Conservation (phyloP, 768 basidiomycete genomes). For the Hortiboletus flavorubellus region DNA sequence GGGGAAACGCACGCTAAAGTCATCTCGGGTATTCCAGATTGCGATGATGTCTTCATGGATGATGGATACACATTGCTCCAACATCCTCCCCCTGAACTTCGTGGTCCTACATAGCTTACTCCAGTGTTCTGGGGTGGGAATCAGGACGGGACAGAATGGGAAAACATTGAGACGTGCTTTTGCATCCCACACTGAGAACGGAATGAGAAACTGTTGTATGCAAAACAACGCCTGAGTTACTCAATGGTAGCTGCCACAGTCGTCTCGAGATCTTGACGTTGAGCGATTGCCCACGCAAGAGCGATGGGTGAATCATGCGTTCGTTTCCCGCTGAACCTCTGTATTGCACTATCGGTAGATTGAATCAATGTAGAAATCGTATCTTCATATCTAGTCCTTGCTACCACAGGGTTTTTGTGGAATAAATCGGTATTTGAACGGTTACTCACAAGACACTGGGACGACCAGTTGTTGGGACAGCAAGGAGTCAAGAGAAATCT, state of each 20-base stretch:
- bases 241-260: conserved; percentile 3
- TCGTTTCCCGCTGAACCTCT: not conserved
- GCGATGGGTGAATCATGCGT: not conserved
- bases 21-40: conserved; percentile 7
- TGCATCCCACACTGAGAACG: not conserved
- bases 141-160: not conserved
- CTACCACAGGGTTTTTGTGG: not conserved
- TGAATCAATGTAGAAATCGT: conserved; percentile 2
- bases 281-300: conserved; percentile 7
- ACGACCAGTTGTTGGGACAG: conserved; percentile 1
- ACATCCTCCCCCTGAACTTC: not conserved
- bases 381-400: not conserved
- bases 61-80: not conserved
- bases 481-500: conserved; percentile 1
- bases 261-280: conserved; percentile 1
- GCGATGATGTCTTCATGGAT: conserved; percentile 6
- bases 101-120: not conserved
- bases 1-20: not conserved
- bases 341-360: conserved; percentile 2
- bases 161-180: not conserved
- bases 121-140: not conserved
- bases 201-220: not conserved
- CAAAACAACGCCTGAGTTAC: not conserved
- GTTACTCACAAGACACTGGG: conserved; percentile 2
- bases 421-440: not conserved